phyloP scores from a whole-genome alignment of 2,329 filamentous ascomycete genomes.

The Monosporascus ibericus region DNA sequence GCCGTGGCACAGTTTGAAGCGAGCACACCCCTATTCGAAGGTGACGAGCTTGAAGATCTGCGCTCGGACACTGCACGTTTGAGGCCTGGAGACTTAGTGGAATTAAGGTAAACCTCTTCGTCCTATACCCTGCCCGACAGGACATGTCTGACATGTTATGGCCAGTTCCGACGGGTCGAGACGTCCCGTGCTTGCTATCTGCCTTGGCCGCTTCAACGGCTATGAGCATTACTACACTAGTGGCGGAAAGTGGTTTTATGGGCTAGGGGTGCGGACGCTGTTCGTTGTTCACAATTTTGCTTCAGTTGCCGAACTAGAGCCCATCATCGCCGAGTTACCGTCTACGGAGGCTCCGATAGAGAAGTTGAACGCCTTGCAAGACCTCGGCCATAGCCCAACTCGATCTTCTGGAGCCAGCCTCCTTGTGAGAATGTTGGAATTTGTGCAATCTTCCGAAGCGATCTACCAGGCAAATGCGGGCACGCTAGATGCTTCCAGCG shows the following conservation, averaged over 20 bases:
- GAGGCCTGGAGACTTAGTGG: constrained; percentile 44
- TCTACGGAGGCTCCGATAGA: constrained; percentile 19
- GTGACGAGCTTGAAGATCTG: constrained; percentile 30
- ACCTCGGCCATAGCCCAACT: constrained; percentile 34
- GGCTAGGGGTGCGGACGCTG: constrained; percentile 34
- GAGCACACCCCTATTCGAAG: constrained; percentile 27
- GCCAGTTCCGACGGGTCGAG: constrained; percentile 31
- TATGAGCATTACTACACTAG: constrained; percentile 49
- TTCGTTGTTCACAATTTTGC: constrained; percentile 47
- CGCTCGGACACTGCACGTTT: constrained; percentile 25
- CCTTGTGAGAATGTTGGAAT: constrained; percentile 41
- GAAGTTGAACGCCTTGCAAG: constrained; percentile 31
- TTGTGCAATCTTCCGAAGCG: constrained; percentile 34
- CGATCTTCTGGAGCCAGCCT: constrained; percentile 36
- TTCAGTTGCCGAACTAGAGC: constrained; percentile 32
- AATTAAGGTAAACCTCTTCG: constrained; percentile 32
- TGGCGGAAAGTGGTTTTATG: constrained; percentile 45
- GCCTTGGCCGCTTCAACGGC: constrained; percentile 44
- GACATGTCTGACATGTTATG: constrained; percentile 6
- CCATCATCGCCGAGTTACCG: constrained; percentile 34
- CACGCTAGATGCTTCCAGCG: constrained; percentile 40
- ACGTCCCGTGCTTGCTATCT: constrained; percentile 44
- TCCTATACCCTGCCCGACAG: neutral
- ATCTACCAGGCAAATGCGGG: constrained; percentile 43
- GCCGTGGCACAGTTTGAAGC: constrained; percentile 23